Evolutionary conservation across 2,329 filamentous ascomycete species (phyloP).

Genomic region (Dothiorella sarmentorum): DNA sequence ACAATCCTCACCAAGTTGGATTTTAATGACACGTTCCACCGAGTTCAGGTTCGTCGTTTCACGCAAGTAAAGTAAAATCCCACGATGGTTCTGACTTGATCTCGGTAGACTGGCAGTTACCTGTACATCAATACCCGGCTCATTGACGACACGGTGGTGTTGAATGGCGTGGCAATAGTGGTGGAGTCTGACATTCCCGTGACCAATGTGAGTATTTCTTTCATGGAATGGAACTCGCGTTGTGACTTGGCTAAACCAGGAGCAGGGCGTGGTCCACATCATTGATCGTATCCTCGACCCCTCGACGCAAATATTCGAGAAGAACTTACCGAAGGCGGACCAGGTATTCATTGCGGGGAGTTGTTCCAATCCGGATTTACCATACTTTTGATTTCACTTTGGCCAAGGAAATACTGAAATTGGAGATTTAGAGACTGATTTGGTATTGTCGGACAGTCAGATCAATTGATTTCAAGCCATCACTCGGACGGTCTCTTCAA

Average conservation of each 20-base stretch:
- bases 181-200: constrained; percentile 7
- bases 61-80: too few species aligned
- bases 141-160: not conserved
- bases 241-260: not conserved
- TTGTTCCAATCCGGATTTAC: constrained; percentile 27
- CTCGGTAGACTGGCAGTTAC: not conserved
- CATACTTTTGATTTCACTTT: constrained; percentile 22
- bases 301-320: constrained; percentile 27
- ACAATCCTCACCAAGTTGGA: not conserved
- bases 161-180: constrained; percentile 12
- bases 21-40: not conserved
- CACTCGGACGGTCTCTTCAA: too few species aligned
- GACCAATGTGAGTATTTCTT: not conserved
- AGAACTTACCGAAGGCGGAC: constrained; percentile 23
- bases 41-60: not conserved
- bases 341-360: constrained; percentile 29
- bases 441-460: too few species aligned
- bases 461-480: too few species aligned
- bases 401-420: too few species aligned
- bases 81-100: too few species aligned
- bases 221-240: accelerated
- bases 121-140: constrained; percentile 9
- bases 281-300: constrained; percentile 27
- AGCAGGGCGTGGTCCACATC: constrained; percentile 27
- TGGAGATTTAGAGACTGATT: too few species aligned